Percentiles rank a stretch among this genome's conserved stretches.
Evolutionary conservation across 2,329 filamentous ascomycete genomes (phyloP).

Genomic region (Hymenoscyphus linearis): DNA sequence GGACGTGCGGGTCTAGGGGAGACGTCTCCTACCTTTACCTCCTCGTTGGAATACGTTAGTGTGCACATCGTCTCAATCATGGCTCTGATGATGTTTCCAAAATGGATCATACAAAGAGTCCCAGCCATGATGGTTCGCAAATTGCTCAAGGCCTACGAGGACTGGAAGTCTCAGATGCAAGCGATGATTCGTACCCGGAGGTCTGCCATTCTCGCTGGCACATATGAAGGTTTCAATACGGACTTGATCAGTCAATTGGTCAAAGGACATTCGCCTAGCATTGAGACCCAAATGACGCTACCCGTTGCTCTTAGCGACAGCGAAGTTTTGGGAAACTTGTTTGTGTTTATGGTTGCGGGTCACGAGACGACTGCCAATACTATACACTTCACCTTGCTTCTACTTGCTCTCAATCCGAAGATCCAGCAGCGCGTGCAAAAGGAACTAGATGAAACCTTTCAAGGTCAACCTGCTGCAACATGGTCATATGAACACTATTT

Average conservation of each 20-base stretch:
- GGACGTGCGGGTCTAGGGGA: constrained; percentile 67
- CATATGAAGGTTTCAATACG: not conserved
- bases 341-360: constrained; percentile 63
- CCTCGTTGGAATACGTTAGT: constrained; percentile 6
- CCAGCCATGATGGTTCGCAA: constrained; percentile 1
- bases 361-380: constrained; percentile 76
- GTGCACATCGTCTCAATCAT: constrained; percentile 8
- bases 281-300: not conserved
- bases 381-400: constrained; percentile 63
- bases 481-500: constrained; percentile 68
- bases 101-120: constrained; percentile 4
- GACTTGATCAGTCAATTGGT: constrained; percentile 9
- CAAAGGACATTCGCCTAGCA: constrained; percentile 2
- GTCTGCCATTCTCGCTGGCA: constrained; percentile 2
- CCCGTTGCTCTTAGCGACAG: constrained; percentile 41
- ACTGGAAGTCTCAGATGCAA: constrained; percentile 14
- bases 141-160: constrained; percentile 11
- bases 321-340: constrained; percentile 68
- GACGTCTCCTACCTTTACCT: constrained; percentile 21
- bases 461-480: constrained; percentile 48
- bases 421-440: constrained; percentile 61
- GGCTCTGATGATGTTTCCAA: constrained; percentile 4
- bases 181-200: constrained; percentile 14
- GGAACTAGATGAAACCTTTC: constrained; percentile 61
- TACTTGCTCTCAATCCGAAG: constrained; percentile 60